A percentile compares a stretch with the other conserved stretches of the same genome.
Conservation (phyloP, 495 filamentous ascomycete genomes). For the Xylaria sp. region DNA sequence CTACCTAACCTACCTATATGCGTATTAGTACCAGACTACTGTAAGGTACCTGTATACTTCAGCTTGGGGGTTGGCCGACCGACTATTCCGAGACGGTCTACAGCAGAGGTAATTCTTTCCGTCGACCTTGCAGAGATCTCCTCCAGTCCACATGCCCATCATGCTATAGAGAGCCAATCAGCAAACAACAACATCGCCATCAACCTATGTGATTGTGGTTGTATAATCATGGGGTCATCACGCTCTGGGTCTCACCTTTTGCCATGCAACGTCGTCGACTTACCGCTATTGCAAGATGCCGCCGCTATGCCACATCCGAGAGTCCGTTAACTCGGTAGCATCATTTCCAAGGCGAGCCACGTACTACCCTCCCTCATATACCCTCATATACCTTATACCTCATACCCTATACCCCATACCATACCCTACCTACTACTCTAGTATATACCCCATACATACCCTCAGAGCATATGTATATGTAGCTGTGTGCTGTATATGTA, state of each 20-base stretch:
- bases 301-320: slow-evolving; percentile 13
- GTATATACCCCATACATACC: no score
- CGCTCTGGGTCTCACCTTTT: slow-evolving; percentile 26
- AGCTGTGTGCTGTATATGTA: background rate
- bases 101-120: background rate
- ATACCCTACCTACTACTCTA: no score
- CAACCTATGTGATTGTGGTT: background rate
- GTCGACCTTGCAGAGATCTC: slow-evolving; percentile 14
- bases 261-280: slow-evolving; percentile 26
- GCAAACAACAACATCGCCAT: background rate
- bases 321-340: slow-evolving; percentile 2
- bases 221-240: slow-evolving; percentile 5
- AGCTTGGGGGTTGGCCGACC: slow-evolving; percentile 5
- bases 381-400: no score
- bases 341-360: background rate
- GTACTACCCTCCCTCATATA: background rate
- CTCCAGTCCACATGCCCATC: slow-evolving; percentile 11
- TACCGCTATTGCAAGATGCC: slow-evolving; percentile 22
- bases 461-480: no score
- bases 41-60: slow-evolving; percentile 7
- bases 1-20: no score
- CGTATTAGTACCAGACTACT: no score
- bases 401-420: no score
- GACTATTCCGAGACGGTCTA: background rate
- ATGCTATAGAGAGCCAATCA: slow-evolving; percentile 21